Percentiles rank a stretch among this genome's conserved stretches.
Evolutionary conservation across 768 basidiomycete genomes (phyloP).

Genomic region (Amanita jacksonii): DNA sequence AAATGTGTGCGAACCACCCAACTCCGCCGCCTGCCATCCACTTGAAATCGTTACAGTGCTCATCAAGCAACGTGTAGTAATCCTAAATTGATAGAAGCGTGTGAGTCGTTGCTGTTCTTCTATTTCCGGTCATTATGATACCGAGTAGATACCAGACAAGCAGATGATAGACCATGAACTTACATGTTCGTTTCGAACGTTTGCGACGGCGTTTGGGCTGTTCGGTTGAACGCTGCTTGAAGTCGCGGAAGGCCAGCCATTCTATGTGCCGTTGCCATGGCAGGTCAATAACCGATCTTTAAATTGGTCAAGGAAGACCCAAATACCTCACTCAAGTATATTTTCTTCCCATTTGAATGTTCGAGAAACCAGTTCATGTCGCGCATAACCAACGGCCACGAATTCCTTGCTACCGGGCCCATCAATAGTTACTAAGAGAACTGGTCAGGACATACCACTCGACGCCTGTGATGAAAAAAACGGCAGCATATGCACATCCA

Average conservation of each 20-base stretch:
- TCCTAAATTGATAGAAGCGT: constrained; percentile 30
- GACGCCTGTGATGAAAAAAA: constrained; percentile 54
- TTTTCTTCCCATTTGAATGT: constrained; percentile 62
- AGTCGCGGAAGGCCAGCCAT: constrained; percentile 69
- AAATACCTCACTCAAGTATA: constrained; percentile 59
- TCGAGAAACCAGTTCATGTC: constrained; percentile 62
- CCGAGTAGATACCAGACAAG: too few species aligned
- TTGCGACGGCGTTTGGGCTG: constrained; percentile 48
- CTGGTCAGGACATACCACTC: constrained; percentile 29
- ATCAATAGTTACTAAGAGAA: too few species aligned
- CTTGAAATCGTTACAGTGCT: constrained; percentile 57
- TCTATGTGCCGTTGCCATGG: constrained; percentile 40
- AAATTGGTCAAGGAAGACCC: neutral
- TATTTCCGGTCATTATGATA: too few species aligned
- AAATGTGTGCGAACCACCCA: constrained; percentile 80
- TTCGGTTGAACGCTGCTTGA: constrained; percentile 57
- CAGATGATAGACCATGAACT: too few species aligned
- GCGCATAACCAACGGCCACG: constrained; percentile 51
- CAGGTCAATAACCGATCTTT: neutral
- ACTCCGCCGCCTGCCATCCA: constrained; percentile 48
- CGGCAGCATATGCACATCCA: constrained; percentile 64
- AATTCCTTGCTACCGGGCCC: too few species aligned
- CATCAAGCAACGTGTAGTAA: constrained; percentile 56
- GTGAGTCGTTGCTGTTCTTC: neutral
- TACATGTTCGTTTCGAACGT: constrained; percentile 54